Evolutionary conservation across 257 asterid species (phyloP), one percentile per base, ranked within the genome.

Genomic region (Cynanchum wilfordii): DNA sequence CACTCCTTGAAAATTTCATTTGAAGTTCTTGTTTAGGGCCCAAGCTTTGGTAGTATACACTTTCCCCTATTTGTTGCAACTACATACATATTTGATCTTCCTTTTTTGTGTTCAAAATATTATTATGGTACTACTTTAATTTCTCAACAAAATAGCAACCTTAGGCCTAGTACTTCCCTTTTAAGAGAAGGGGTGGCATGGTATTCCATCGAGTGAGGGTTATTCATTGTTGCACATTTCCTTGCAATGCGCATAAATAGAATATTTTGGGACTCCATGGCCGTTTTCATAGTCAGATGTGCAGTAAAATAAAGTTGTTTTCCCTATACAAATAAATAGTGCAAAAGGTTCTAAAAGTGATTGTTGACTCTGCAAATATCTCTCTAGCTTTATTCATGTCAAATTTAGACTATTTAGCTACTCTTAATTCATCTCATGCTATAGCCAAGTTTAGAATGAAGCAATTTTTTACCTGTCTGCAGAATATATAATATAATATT

Each of bases 91-190:
- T 42, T 42, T 42, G 47, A 22, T 58, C 11, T 58, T 25, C 52
- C 52, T 11, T 58, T 25, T 8, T 58, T 9, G 29, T 10, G 3
- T 33, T 33, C 38, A 2, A 33, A 33, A 33, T 33, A 33, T 33
- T 33, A 3, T 33, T 33, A 33, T 33, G 4, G 38, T 33, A 33
- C 38, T 57, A 57, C 11, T 56, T 57, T 5, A 22, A 57, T 22
- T 22, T 22, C 33, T 1, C 50, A 44, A n/a, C 6, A 45, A 66
- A 42, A 25, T 9, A 69, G 82, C 84, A 88, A 36, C 89, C 96
- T 83, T 82, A 86, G 93, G 89, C 93, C 87, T 88, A 86, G 96
- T 88, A 87, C 91, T 84, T 77, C 77, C 88, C 89, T 78, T 84
- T 76, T 45, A 81, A 86, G 49, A 66, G 56, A 80, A 78, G 84